These are phyloP conservation scores for Trichophyton benhamiae DNA, from an alignment of 2,329 filamentous ascomycete genomes.

Conservation along the genomic window DNA sequence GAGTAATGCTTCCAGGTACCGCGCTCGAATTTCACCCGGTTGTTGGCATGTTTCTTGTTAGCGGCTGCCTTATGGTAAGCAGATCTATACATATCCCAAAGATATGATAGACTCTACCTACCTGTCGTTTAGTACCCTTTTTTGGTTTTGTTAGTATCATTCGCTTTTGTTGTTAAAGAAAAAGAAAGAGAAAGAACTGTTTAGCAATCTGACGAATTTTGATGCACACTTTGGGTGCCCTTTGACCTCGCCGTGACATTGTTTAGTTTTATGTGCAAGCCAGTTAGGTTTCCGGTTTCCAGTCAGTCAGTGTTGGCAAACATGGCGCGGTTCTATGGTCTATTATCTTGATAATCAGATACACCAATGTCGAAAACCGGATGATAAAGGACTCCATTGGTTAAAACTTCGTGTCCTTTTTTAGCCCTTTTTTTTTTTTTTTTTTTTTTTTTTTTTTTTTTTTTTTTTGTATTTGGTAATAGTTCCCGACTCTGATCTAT, in stretches of 20 bases:
- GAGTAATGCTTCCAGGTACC: conserved; percentile 54
- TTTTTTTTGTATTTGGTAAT: too few relatives aligned
- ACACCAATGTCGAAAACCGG: too few relatives aligned
- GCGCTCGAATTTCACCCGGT: conserved; percentile 72
- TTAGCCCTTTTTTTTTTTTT: too few relatives aligned
- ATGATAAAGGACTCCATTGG: too few relatives aligned
- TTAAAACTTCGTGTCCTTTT: too few relatives aligned
- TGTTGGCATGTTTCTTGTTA: conserved; percentile 67
- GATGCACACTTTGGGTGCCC: neutral
- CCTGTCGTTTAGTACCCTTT: neutral
- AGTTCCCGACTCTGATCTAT: too few relatives aligned
- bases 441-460: too few relatives aligned
- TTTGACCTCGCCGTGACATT: neutral
- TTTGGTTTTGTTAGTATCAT: neutral
- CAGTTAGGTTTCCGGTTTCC: neutral
- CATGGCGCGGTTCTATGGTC: neutral
- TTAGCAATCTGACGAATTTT: neutral
- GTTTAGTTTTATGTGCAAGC: neutral
- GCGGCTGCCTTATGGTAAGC: conserved; percentile 89
- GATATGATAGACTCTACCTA: conserved; percentile 35
- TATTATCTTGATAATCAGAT: neutral
- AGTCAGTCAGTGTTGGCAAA: neutral
- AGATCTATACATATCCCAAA: conserved; percentile 93
- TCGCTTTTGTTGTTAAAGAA: neutral
- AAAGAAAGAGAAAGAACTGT: neutral